These are phyloP conservation scores for Umbilicus rupestris DNA, from an alignment of 164 flowering plant genomes.

Conservation along the genomic window DNA sequence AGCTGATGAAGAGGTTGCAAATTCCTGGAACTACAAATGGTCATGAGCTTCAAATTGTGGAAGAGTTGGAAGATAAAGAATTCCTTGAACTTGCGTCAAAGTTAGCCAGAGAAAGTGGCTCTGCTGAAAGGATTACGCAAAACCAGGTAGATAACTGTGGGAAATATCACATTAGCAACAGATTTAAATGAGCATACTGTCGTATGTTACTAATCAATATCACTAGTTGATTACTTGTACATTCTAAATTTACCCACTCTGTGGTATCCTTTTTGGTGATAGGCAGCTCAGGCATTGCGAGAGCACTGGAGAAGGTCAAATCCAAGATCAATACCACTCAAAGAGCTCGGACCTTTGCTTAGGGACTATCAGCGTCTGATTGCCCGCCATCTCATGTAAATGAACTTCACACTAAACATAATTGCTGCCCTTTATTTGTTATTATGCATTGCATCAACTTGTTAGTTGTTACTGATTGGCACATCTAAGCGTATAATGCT, in stretches of 20 bases:
- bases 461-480: neutral
- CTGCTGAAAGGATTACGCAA: slow-evolving; percentile 13
- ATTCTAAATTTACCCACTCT: slow-evolving; percentile 2
- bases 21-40: slow-evolving; percentile 32
- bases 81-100: slow-evolving; percentile 57
- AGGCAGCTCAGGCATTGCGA: slow-evolving; percentile 51
- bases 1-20: slow-evolving; percentile 49
- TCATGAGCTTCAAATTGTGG: slow-evolving; percentile 33
- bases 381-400: slow-evolving; percentile 51
- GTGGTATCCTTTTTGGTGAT: slow-evolving; percentile 10
- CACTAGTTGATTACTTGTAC: neutral
- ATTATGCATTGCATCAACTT: neutral
- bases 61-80: slow-evolving; percentile 69
- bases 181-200: neutral
- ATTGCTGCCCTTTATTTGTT: neutral
- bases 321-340: slow-evolving; percentile 46
- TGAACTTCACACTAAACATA: neutral
- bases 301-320: slow-evolving; percentile 63
- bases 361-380: slow-evolving; percentile 82
- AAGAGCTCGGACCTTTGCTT: slow-evolving; percentile 83
- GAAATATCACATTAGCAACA: neutral
- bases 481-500: no score
- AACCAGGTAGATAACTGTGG: neutral
- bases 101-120: slow-evolving; percentile 24
- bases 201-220: neutral